Conservation (phyloP, 2,329 filamentous ascomycete species). For the Fulvia fulva region DNA sequence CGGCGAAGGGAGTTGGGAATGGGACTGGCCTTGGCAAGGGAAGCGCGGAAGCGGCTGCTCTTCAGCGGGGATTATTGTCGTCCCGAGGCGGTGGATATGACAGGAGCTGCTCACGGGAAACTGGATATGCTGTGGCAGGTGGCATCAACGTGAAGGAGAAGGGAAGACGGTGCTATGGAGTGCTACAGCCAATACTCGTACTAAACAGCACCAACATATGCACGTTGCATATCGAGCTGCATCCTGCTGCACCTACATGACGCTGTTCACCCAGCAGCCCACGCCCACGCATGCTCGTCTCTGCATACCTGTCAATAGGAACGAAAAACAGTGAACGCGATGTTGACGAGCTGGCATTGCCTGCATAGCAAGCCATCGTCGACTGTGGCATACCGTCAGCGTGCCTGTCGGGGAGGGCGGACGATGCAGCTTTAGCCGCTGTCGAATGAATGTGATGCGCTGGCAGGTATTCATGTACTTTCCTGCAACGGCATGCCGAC, state of each 20-base stretch:
- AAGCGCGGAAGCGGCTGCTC: not conserved
- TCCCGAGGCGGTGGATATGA: not conserved
- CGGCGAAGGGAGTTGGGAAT: not conserved
- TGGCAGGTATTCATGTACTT: conserved; percentile 8
- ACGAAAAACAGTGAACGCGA: conserved; percentile 4
- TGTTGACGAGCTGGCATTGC: conserved; percentile 21
- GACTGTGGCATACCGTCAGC: not conserved
- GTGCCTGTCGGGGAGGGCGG: not conserved
- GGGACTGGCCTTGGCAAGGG: not conserved
- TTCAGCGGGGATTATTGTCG: not conserved
- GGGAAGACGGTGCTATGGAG: not conserved
- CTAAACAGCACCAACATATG: not conserved
- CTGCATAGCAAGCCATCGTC: conserved; percentile 3
- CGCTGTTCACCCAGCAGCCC: not conserved
- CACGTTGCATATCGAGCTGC: not conserved
- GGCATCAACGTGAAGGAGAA: not conserved
- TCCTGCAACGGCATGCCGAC: not conserved
- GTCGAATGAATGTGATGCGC: conserved; percentile 3
- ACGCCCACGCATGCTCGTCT: not conserved
- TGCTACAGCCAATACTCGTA: not conserved
- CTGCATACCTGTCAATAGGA: not conserved
- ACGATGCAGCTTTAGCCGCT: conserved; percentile 1
- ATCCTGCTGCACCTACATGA: not conserved
- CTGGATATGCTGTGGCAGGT: not conserved
- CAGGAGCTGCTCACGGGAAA: not conserved